A percentile compares a stretch with the other conserved stretches of the same genome.
Conservation (phyloP, 208 protist species). For the Trypanosoma boissoni region DNA sequence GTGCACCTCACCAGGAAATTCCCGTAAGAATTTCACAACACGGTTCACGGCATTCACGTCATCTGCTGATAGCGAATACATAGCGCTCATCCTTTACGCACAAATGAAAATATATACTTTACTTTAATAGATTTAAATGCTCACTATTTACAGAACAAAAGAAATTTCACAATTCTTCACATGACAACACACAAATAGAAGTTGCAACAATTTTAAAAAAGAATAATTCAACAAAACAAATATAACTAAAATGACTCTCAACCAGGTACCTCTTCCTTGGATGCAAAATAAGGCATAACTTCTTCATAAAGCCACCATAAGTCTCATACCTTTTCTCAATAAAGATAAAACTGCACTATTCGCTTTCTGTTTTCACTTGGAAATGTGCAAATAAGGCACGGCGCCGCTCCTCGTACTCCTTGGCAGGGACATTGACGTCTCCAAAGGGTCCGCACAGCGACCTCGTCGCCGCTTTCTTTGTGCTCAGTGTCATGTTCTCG, state of each 20-base stretch:
- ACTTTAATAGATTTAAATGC: not conserved
- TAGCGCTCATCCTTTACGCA: not conserved
- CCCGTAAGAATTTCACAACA: conserved; percentile 32
- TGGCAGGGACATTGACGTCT: conserved; percentile 64
- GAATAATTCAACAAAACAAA: too few species aligned
- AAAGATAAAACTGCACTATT: too few species aligned
- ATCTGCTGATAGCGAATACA: conserved; percentile 22
- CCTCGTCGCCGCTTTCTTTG: conserved; percentile 31
- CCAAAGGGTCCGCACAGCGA: conserved; percentile 72
- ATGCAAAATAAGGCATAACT: too few species aligned
- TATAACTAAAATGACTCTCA: too few species aligned
- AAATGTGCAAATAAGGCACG: conserved; percentile 45
- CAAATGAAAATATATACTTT: not conserved
- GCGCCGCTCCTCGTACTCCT: conserved; percentile 55
- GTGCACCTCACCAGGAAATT: conserved; percentile 40
- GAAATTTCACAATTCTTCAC: too few species aligned
- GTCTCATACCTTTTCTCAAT: too few species aligned
- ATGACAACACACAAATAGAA: too few species aligned
- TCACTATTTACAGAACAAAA: too few species aligned
- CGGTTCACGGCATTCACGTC: conserved; percentile 43
- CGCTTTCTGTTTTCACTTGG: conserved; percentile 12
- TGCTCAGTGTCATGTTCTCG: conserved; percentile 25
- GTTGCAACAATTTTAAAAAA: too few species aligned
- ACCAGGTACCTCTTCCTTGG: too few species aligned
- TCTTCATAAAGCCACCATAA: too few species aligned